These are phyloP conservation scores for Apiospora rasikravindrae DNA, from an alignment of 2,329 filamentous ascomycete genomes.

Conservation along the genomic window DNA sequence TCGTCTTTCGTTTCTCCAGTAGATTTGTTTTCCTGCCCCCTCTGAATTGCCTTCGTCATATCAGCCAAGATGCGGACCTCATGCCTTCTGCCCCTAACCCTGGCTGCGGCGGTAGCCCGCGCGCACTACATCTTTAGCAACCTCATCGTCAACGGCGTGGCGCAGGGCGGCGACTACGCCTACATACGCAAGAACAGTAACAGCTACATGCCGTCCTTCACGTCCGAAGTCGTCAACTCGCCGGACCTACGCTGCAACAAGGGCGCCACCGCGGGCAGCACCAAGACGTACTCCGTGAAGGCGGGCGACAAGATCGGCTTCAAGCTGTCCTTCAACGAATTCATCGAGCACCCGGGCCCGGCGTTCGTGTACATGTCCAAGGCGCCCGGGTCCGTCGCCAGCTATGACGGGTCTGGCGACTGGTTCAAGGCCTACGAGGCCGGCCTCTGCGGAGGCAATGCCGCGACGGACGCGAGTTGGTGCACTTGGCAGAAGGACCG, in stretches of 20 bases:
- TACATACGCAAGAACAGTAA: conserved; percentile 54
- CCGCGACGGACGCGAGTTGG: conserved; percentile 13
- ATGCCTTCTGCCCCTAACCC: not conserved
- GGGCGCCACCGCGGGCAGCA: conserved; percentile 42
- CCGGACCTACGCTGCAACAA: conserved; percentile 50
- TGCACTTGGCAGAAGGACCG: conserved; percentile 22
- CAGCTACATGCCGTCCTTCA: conserved; percentile 44
- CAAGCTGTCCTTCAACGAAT: conserved; percentile 54
- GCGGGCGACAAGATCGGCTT: conserved; percentile 55
- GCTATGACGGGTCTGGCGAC: conserved; percentile 25
- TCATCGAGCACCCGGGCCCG: conserved; percentile 53
- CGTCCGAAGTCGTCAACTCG: conserved; percentile 40
- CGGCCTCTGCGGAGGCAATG: conserved; percentile 14
- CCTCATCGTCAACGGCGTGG: conserved; percentile 43
- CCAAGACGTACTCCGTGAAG: conserved; percentile 50
- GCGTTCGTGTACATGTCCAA: conserved; percentile 49
- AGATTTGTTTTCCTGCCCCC: not conserved
- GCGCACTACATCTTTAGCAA: conserved; percentile 22
- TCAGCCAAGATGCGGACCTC: not conserved
- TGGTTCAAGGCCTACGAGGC: conserved; percentile 29
- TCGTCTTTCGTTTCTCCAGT: too few species aligned
- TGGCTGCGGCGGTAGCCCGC: not conserved
- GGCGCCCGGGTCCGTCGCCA: conserved; percentile 24
- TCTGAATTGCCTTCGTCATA: too few species aligned
- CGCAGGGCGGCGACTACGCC: conserved; percentile 47